Base-by-base conservation (phyloP, 2,329 filamentous ascomycete genomes). In the Calonectria multiphialidica region DNA sequence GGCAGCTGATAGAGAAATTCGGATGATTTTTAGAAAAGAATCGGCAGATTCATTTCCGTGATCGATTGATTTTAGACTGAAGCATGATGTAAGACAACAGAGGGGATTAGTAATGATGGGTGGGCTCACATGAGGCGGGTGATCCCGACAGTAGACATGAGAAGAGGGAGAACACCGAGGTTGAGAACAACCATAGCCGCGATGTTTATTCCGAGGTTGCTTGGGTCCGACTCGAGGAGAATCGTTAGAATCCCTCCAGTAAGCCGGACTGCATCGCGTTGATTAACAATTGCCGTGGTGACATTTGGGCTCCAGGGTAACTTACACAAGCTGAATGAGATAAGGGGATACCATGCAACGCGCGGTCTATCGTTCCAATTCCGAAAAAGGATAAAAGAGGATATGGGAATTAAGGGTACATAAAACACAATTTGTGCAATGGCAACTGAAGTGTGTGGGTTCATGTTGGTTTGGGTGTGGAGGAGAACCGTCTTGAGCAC, bases 381-480 rank as follows among this genome's bases (percentile, higher is more conserved):
- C n/a, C 70, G 70, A 6, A 70, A 37, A 21, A 73, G 66, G 12
- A 73, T 47, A 28, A 73, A 76, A 4, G 70, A 15, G 5, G 71
- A 62, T 16, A 73, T 42, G 28, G 74, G 74, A 10, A 76, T 47
- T 15, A 68, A 42, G 2, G 76, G 76, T 1, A 70, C 50, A 30
- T 75, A 77, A 44, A 76, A 75, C 37, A 76, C 66, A 42, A 75
- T 55, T 55, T 77, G 76, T 42, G 70, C 73, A 55, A 77, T 74
- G 18, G 71, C 76, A 40, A 62, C 63, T 1, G 71, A 62, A 5
- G 64, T 74, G 47, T 77, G 75, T 33, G 72, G 40, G 35, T 68
- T 66, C 10, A 53, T n/a, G 61, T 66, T 70, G 13, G 15, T 57
- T 13, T 10, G 30, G 9, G 9, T 15, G 25, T 9, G n/a, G 33